Percentiles rank a stretch among this genome's conserved stretches.
phyloP scores from a whole-genome alignment of 306 rosid species.

The Prunus persica region Prunus_persica_NCBIv2 NC_034009.1:36917001-36917500 shows the following conservation, averaged over 20 bases:
- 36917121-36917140: slow-evolving; percentile 1
- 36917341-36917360: neutral
- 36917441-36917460: too few species aligned
- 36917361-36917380: neutral
- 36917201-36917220: slow-evolving; percentile 49
- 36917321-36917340: slow-evolving; percentile 8
- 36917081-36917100: slow-evolving; percentile 81
- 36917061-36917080: slow-evolving; percentile 68
- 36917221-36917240: slow-evolving; percentile 37
- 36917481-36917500: too few species aligned
- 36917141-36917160: neutral
- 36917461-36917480: too few species aligned
- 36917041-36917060: slow-evolving; percentile 71
- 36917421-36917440: too few species aligned
- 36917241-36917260: slow-evolving; percentile 57
- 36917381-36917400: too few species aligned
- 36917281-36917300: slow-evolving; percentile 27
- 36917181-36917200: slow-evolving; percentile 5
- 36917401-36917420: too few species aligned
- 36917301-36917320: slow-evolving; percentile 6
- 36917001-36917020: slow-evolving; percentile 42
- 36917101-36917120: slow-evolving; percentile 46
- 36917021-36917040: slow-evolving; percentile 57
- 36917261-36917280: slow-evolving; percentile 46
- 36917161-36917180: slow-evolving; percentile 23